Evolutionary conservation across 495 filamentous ascomycete genomes (phyloP), one percentile per base, ranked within the genome.

Genomic region (Apiosordaria backusii): DNA sequence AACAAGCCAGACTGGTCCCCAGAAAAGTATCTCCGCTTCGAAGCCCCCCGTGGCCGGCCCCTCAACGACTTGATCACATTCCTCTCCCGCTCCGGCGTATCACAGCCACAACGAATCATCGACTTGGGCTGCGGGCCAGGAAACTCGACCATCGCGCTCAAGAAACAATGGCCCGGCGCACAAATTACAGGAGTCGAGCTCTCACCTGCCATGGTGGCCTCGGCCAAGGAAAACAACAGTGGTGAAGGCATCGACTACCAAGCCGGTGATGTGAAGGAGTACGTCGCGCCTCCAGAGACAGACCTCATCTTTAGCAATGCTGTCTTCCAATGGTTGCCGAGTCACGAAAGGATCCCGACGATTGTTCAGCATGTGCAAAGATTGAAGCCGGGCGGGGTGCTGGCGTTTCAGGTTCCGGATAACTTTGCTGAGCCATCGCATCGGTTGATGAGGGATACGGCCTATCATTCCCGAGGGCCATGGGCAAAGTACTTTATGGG

Each of bases 61-160:
- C 60, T 69, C 63, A 35, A 66, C 53, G 67, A 69, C 60, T 60
- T 69, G 22, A 24, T 69, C n/a, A 2, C 59, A 53, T 75, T 45
- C 62, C 71, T 64, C 24, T 22, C 35, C 3, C 63, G 27, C 25
- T 54, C 22, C 23, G 61, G 2, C 6, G 1, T 19, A 62, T 45
- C 59, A 2, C 57, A 70, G 1, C 83, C 81, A 1, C 72, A 72
- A 4, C 67, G 66, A 6, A 76, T 87, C 57, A 73, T 84, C 65
- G 84, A 87, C 67, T 72, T 86, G 0, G 85, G 85, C 68, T 86
- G 84, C 69, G 85, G 85, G 0, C 84, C 84, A 0, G 85, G 79
- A 0, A 86, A 83, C 71, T 83, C 80, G 0, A 87, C 85, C 23
- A 66, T 70, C 1, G 76, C 78, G 6, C 76, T 87, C 0, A 66